These are phyloP conservation scores for Aspergillus ellipticus DNA, from an alignment of 495 filamentous ascomycete genomes.

Conservation along the genomic window DNA sequence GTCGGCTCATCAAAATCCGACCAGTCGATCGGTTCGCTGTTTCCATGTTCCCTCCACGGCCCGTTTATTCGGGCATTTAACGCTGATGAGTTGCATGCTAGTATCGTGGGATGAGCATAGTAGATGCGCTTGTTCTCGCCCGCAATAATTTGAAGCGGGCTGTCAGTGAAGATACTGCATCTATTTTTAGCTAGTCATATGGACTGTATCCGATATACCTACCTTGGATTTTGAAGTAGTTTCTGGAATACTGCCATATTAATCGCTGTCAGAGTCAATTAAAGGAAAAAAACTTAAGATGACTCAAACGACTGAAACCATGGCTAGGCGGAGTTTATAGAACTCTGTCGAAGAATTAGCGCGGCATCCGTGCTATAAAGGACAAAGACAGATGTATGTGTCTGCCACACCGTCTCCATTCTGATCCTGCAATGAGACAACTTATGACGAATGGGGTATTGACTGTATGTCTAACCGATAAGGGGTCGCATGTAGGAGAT, in stretches of 20 bases:
- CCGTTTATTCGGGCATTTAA: neutral
- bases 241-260: neutral
- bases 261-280: neutral
- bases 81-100: neutral
- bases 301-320: neutral
- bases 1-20: neutral
- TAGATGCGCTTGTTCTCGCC: neutral
- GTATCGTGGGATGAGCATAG: neutral
- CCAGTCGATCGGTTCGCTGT: neutral
- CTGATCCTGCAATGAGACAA: neutral
- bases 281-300: neutral
- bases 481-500: neutral
- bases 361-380: neutral
- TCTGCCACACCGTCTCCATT: neutral
- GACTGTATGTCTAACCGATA: neutral
- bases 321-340: neutral
- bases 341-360: neutral
- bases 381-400: neutral
- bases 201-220: neutral
- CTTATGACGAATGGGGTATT: neutral
- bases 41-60: neutral
- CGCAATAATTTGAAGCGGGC: neutral
- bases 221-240: neutral
- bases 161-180: neutral
- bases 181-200: conserved; percentile 1